Evolutionary conservation across 2,329 filamentous ascomycete genomes (phyloP), one percentile per base, ranked within the genome.

Genomic region (Trichoderma cornu-damae): DNA sequence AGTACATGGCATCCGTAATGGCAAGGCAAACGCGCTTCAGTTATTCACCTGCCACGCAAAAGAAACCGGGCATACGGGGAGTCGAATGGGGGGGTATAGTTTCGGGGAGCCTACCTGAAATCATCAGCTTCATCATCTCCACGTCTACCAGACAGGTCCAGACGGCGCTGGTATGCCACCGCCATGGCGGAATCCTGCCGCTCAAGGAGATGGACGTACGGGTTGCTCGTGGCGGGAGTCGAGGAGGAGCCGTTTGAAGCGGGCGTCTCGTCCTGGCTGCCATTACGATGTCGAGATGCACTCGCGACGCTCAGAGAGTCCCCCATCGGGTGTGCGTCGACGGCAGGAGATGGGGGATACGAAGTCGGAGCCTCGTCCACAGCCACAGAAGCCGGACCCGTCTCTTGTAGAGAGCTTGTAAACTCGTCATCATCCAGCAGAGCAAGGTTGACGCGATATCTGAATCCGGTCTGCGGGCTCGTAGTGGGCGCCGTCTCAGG

Each of bases 141-240:
- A 59, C 52, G 57, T 49, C 52, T 59, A 26, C 51, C 59, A 32
- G 58, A 61, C 28, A 64, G 61, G 40, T 66, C 67, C 20, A 66
- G 61, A 35, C 59, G 68, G 26, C 65, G 66, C n/a, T 70, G 61
- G 51, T 67, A 69, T 40, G 64, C 64, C 30, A 63, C 58, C 26
- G 65, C 64, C 66, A 70, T 68, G 55, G 65, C 65, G 49, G 66
- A 59, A 32, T 72, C 68, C 32, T 65, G 67, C 54, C 67, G 63
- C 59, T 71, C 67, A 49, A 70, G 63, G 35, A 69, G 60, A 48
- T 62, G 59, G 40, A 66, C 60, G 47, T 70, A 70, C 54, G 69
- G 69, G 38, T 70, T 70, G 24, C 56, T 65, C 12, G 60, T 52
- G 16, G 60, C 56, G 11, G 61, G 60, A 3, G 66, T 59, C n/a